A percentile compares a stretch with the other conserved stretches of the same genome.
These are phyloP conservation scores for Pseudogymnoascus sp. DNA, from an alignment of 2,329 filamentous ascomycete species.

Conservation along the genomic window DNA sequence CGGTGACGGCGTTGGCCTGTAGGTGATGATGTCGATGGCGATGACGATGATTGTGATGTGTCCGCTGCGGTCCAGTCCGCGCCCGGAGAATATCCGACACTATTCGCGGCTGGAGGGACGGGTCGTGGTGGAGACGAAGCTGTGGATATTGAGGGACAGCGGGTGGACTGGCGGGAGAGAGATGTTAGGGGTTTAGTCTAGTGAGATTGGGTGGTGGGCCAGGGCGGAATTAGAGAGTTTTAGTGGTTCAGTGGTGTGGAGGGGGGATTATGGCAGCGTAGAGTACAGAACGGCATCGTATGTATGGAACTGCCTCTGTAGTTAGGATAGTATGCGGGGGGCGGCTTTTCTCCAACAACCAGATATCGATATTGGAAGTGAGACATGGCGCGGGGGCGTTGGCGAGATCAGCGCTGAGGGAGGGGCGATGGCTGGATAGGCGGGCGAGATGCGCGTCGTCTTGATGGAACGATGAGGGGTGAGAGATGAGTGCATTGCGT, in stretches of 20 bases:
- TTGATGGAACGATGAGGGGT: background rate
- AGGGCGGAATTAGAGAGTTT: background rate
- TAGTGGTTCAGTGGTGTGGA: background rate
- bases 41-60: background rate
- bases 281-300: background rate
- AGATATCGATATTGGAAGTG: background rate
- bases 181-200: background rate
- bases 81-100: background rate
- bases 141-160: background rate
- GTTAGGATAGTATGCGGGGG: too few species aligned
- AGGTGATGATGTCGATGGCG: background rate
- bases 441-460: background rate
- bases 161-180: background rate
- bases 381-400: background rate
- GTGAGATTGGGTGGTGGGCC: background rate
- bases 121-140: background rate
- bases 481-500: background rate
- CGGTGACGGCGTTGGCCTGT: background rate
- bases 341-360: background rate
- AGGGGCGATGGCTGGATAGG: background rate
- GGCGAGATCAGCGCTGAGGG: background rate
- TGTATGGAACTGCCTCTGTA: background rate
- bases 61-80: constrained; percentile 4
- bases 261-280: background rate
- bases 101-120: constrained; percentile 4